Conservation (phyloP, 2,329 filamentous ascomycete species). For the Xylariales sp. region DNA sequence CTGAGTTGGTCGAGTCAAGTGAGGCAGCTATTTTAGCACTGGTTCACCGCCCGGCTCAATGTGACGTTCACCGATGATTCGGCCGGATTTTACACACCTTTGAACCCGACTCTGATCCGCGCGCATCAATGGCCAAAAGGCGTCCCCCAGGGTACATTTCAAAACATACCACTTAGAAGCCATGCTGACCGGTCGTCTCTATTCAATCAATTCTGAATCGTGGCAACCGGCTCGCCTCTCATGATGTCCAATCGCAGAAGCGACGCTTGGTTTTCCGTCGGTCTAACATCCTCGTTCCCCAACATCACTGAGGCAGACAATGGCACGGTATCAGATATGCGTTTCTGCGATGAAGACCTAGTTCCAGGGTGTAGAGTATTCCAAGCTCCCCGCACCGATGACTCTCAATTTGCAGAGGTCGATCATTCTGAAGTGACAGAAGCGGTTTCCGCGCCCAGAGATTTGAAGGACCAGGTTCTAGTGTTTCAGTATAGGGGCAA, state of each 20-base stretch:
- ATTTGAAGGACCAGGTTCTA: slow-evolving; percentile 56
- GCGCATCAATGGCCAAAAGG: no score
- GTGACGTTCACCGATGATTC: no score
- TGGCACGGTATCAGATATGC: slow-evolving; percentile 31
- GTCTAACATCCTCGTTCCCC: slow-evolving; percentile 50
- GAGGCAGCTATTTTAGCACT: no score
- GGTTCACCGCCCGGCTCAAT: no score
- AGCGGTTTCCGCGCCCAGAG: slow-evolving; percentile 10
- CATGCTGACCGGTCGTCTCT: neutral
- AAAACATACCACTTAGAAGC: neutral
- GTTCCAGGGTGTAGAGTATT: slow-evolving; percentile 56
- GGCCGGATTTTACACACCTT: no score
- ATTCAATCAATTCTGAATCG: neutral
- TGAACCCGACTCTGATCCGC: no score
- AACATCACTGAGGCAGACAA: slow-evolving; percentile 39
- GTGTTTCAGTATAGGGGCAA: slow-evolving; percentile 60
- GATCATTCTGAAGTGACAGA: slow-evolving; percentile 28
- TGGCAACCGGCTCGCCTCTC: neutral
- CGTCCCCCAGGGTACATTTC: no score
- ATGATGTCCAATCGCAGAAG: slow-evolving; percentile 9
- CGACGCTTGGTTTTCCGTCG: slow-evolving; percentile 48
- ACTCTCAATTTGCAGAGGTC: slow-evolving; percentile 31
- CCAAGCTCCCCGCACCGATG: slow-evolving; percentile 37
- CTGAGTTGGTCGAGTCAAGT: no score
- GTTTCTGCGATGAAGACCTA: slow-evolving; percentile 34